Evolutionary conservation across 2,329 filamentous ascomycete species (phyloP).

Genomic region (Hypoxylon sp.): DNA sequence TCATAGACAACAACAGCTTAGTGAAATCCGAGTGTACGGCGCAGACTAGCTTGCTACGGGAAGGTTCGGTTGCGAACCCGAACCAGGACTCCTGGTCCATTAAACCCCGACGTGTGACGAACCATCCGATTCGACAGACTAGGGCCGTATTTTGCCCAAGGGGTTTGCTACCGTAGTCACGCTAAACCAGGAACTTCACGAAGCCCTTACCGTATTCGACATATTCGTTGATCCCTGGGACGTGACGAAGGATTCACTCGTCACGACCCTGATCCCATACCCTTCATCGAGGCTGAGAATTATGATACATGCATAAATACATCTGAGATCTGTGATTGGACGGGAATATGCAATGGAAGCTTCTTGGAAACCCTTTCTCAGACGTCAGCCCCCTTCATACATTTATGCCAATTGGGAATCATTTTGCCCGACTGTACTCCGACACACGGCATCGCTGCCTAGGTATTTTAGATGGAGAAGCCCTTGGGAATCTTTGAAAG

Average conservation of each 20-base stretch:
- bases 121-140: conserved; percentile 31
- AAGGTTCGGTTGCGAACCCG: conserved; percentile 27
- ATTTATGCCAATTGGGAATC: conserved; percentile 17
- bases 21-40: conserved; percentile 33
- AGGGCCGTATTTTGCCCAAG: conserved; percentile 7
- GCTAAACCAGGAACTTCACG: conserved; percentile 23
- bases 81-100: conserved; percentile 15
- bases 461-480: conserved; percentile 13
- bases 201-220: conserved; percentile 37
- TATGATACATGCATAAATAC: conserved; percentile 29
- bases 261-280: conserved; percentile 19
- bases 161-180: conserved; percentile 6
- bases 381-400: conserved; percentile 26
- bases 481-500: conserved; percentile 14
- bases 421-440: conserved; percentile 8
- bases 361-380: conserved; percentile 40
- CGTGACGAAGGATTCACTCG: conserved; percentile 35
- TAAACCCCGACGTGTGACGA: conserved; percentile 29
- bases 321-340: conserved; percentile 30
- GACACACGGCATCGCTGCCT: conserved; percentile 9
- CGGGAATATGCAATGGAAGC: conserved; percentile 33
- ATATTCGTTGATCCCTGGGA: conserved; percentile 14
- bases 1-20: conserved; percentile 13
- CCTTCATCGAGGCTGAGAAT: conserved; percentile 32
- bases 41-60: conserved; percentile 30